Evolutionary conservation across 129 eudicot species (phyloP), one percentile per base, ranked within the genome.

Genomic region (Dittrichia graveolens): DNA sequence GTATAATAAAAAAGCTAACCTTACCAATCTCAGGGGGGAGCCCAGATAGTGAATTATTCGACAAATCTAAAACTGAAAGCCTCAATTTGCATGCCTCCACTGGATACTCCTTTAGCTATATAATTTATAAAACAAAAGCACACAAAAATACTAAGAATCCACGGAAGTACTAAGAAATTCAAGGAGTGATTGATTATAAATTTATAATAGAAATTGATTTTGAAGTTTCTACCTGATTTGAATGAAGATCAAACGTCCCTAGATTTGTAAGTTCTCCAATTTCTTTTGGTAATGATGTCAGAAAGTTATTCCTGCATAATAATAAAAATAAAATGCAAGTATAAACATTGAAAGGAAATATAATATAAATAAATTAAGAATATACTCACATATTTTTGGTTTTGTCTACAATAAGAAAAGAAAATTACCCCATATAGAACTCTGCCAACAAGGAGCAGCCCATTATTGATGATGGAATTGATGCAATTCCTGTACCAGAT

Each of bases 21-120:
- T 83, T 85, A 95, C 97, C 99, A 56, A 95, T 90, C 86, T 95
- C 86, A 75, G 89, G 85, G 58, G 99, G 99, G 67, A 95, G 81
- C 42, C 99, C 90, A 67, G 99, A 90, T 16, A 95, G 82, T 48
- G 97, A 86, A 80, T 95, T 95, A 79, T 95, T 95, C 15, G 99
- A 95, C 65, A 95, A 72, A 83, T 95, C 97, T 50, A 95, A 86
- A 50, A 88, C 86, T 39, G 90, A 88, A 65, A 95, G 88, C 50
- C 45, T 86, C 84, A 95, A 82, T 70, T 83, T 84, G 88, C 99
- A 95, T 43, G 97, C 99, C 71, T 88, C 99, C 61, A 80, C 88
- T 5, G 99, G 99, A 73, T 79, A 95, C 78, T 95, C 96, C 81
- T 83, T 95, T 64, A 95, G 85, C 99, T 95, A 69, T 50, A 77